Conservation (phyloP, 257 asterid genomes). For the Solanum appendiculatum region DNA sequence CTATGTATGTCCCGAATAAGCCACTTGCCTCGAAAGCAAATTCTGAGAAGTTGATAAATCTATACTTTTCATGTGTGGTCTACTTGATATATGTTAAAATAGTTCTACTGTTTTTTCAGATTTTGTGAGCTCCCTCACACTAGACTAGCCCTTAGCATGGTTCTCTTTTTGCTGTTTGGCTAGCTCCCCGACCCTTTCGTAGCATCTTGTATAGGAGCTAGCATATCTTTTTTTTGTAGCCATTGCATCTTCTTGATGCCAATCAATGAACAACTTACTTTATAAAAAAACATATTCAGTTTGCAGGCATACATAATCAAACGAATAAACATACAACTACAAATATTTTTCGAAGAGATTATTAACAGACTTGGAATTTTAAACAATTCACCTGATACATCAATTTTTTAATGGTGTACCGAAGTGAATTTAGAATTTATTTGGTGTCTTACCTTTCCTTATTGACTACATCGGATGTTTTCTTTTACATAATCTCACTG, state of each 20-base stretch:
- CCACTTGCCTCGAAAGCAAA: too few relatives aligned
- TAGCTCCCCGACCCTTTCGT: too few relatives aligned
- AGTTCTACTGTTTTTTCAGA: too few relatives aligned
- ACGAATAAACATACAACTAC: neutral
- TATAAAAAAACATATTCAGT: neutral
- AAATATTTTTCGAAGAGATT: neutral
- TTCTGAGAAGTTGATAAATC: neutral
- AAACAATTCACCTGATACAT: neutral
- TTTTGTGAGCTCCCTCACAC: too few relatives aligned
- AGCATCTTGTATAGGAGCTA: too few relatives aligned
- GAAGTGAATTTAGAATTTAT: neutral
- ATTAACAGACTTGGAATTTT: neutral
- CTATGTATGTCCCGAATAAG: too few relatives aligned
- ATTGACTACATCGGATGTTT: neutral
- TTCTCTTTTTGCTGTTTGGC: too few relatives aligned
- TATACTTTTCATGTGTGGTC: neutral
- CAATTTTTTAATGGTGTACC: neutral
- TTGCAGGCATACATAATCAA: neutral
- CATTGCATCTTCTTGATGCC: too few relatives aligned
- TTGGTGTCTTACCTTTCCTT: neutral
- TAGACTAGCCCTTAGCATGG: too few relatives aligned
- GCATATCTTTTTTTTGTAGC: too few relatives aligned
- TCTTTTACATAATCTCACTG: neutral
- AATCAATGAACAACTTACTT: too few relatives aligned
- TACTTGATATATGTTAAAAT: neutral